Percentiles rank a stretch among this genome's conserved stretches.
These are phyloP conservation scores for Boletus subcaerulescens DNA, from an alignment of 768 basidiomycete species.

Conservation along the genomic window DNA sequence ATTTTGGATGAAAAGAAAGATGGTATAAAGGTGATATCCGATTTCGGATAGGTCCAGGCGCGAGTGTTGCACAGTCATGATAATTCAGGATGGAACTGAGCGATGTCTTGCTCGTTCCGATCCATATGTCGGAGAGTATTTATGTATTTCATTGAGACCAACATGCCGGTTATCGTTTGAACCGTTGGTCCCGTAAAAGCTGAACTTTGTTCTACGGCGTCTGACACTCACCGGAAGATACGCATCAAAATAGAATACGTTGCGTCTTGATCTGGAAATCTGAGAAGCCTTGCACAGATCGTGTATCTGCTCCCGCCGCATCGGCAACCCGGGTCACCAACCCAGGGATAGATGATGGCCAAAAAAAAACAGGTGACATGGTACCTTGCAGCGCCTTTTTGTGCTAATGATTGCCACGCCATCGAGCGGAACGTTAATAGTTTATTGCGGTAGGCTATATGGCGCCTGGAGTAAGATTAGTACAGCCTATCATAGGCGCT, in stretches of 20 bases:
- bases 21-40: slow-evolving; percentile 24
- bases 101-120: background rate
- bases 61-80: slow-evolving; percentile 20
- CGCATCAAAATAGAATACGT: background rate
- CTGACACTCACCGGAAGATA: background rate
- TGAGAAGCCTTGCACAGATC: background rate
- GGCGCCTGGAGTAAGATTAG: too few relatives aligned
- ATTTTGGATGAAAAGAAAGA: slow-evolving; percentile 44
- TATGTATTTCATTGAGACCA: background rate
- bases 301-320: background rate
- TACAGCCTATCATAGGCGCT: too few relatives aligned
- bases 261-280: background rate
- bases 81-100: background rate
- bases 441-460: too few relatives aligned
- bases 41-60: slow-evolving; percentile 10
- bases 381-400: too few relatives aligned
- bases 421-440: too few relatives aligned
- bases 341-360: background rate
- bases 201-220: background rate
- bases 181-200: background rate
- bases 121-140: background rate
- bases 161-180: background rate
- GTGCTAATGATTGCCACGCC: too few relatives aligned
- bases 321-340: background rate
- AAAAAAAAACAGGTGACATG: too few relatives aligned